Evolutionary conservation across 2,329 filamentous ascomycete genomes (phyloP), one percentile per base, ranked within the genome.

Genomic region (Coleophoma cylindrospora): DNA sequence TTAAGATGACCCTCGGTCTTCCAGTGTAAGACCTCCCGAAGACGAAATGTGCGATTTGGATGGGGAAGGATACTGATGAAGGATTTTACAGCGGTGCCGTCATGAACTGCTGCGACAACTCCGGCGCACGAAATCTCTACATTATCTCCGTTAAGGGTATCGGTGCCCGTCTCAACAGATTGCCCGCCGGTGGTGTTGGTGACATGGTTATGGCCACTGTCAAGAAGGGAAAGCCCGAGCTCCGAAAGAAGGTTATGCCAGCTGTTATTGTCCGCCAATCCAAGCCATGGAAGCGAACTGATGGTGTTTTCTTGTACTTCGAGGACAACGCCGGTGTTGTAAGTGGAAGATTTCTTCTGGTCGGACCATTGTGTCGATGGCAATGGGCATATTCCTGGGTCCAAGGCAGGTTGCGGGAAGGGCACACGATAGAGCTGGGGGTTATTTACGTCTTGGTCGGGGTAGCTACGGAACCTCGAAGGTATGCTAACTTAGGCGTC

Each of bases 31-130:
- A 89, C 69, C 58, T 45, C 37, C 53, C 15, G 22, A 48, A 15
- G 45, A 44, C 44, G 45, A 50, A 45, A 47, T 38, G 40, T 17
- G 27, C 45, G 45, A 51, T 19, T 19, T 17, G n/a, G 48, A 34
- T 36, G 17, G 50, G 43, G 22, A 34, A 38, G 34, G 37, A 45
- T 40, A 34, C 41, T 50, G 22, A 50, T 38, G 37, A 49, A 51
- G 36, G 49, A 49, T 27, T 52, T 10, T 49, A 58, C 40, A 96
- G 91, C 74, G 94, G 94, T 77, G 94, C 94, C 72, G 92, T 97
- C 77, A 95, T 99, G 90, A 99, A 99, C 84, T 99, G 94, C 87
- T 89, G 86, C 74, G 94, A 99, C 84, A 97, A 97, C 89, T 96
- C 91, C 56, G 92, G 92, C 70, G 92, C 92, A 70, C 91, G 91